Conservation (phyloP, 345 rosid genomes). For the Combretum micranthum region DNA sequence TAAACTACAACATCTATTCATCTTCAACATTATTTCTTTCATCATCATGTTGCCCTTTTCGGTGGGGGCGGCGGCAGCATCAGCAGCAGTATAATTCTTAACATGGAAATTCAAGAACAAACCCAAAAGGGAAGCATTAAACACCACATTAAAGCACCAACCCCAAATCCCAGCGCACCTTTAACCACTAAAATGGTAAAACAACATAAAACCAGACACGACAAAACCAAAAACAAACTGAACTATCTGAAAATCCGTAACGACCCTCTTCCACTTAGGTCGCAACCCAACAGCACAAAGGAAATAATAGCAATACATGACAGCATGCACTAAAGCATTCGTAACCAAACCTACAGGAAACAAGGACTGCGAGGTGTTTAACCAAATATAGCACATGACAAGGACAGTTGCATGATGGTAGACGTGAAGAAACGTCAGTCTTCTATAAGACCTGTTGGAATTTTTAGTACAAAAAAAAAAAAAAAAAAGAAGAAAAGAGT, state of each 20-base stretch:
- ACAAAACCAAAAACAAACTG: conserved; percentile 48
- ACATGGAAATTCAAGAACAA: conserved; percentile 44
- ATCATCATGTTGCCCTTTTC: too few relatives aligned
- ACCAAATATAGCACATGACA: conserved; percentile 50
- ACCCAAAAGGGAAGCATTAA: conserved; percentile 40
- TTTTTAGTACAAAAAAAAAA: too few relatives aligned
- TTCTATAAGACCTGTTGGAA: too few relatives aligned
- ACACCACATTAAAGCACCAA: conserved; percentile 50
- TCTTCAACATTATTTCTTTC: too few relatives aligned
- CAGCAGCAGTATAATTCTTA: conserved; percentile 24
- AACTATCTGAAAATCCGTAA: conserved; percentile 53
- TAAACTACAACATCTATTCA: too few relatives aligned
- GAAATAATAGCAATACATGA: conserved; percentile 56
- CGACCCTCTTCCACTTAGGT: conserved; percentile 56
- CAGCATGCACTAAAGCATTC: conserved; percentile 49
- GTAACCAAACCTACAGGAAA: conserved; percentile 46
- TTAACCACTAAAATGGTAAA: conserved; percentile 33
- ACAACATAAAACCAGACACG: conserved; percentile 27
- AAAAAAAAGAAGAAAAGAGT: too few relatives aligned
- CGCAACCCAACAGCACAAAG: conserved; percentile 37
- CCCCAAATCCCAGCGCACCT: conserved; percentile 57
- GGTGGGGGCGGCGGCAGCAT: too few relatives aligned
- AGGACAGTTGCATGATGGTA: conserved; percentile 62
- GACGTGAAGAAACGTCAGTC: conserved; percentile 64
- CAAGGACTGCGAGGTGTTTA: conserved; percentile 37